Base-by-base conservation (phyloP, 2,329 filamentous ascomycete species). In the Trichoderma sp. region DNA sequence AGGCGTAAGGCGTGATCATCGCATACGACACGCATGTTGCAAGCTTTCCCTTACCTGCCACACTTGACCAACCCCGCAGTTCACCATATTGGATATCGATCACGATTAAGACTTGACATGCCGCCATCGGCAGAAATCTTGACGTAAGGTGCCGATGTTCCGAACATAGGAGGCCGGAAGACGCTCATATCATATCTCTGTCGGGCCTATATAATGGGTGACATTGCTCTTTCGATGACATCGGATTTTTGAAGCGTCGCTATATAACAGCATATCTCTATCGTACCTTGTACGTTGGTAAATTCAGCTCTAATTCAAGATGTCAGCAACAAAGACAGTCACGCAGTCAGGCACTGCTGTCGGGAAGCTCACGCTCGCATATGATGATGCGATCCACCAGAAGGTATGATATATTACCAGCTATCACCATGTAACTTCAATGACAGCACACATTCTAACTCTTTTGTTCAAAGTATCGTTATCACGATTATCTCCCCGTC, bases 371-470 rank as follows among this genome's bases (percentile, higher is more conserved):
- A 63, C 68, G 0, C 13, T 70, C 9, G 68, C 68, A 30, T 70
- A 70, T 23, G 68, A 70, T 28, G 68, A 70, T 15, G 47, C 57
- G 3, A 63, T 70, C 17, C 68, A 70, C 43, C 57, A 70, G 17
- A 47, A 70, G 68, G 68, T 70, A 26, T 17, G 15, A 6, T 28
- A 13, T 17, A 17, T 12, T 9, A 13, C 3, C 9, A 6, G 2
- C 4, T 17, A 11, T 8, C 13, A 13, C 2, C 15, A 4, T 3
- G 3, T 17, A 8, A 1, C 15, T 4, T 5, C 12, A 8, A 28
- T n/a, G 7, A 15, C 4, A 28, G n/a, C 7, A 17, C 2, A 6
- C 2, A 11, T 43, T 28, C 55, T 69, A 26, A 62, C 50, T 13
- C 4, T 7, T 17, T 39, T 39, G 3, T 30, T 3, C 15, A 39